phyloP scores from a whole-genome alignment of 805 yeast genomes.

The baker's yeast (Saccharomyces cerevisiae) region DNA sequence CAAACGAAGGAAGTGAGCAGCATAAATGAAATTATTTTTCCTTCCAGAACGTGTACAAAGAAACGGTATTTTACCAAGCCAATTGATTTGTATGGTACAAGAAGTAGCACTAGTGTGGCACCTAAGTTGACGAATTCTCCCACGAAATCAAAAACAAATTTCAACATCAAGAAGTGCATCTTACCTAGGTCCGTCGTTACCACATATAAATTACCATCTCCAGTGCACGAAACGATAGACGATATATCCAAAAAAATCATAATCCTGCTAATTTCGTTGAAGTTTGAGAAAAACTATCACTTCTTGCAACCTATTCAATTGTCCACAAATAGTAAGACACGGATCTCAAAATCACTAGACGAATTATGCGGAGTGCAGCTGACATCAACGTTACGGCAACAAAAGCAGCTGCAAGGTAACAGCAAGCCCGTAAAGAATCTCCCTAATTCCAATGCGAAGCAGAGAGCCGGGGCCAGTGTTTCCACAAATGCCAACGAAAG shows the following conservation, averaged over 20 bases:
- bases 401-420: background rate
- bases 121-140: background rate
- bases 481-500: conserved; percentile 15
- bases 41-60: background rate
- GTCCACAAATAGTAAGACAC: background rate
- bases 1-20: background rate
- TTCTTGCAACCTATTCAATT: background rate
- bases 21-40: background rate
- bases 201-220: background rate
- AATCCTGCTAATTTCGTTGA: background rate
- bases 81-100: background rate
- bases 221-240: background rate
- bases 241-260: background rate
- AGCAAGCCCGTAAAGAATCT: background rate
- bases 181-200: background rate
- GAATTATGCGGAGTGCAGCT: background rate
- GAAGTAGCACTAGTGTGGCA: background rate
- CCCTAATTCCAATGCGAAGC: background rate
- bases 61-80: background rate
- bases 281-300: background rate
- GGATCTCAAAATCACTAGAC: background rate
- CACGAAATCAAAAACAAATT: background rate
- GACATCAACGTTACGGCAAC: background rate
- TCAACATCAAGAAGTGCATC: background rate
- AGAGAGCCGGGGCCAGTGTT: background rate